These are phyloP conservation scores for Globisporangium parvum DNA, from an alignment of 352 stramenopile genomes.

Conservation along the genomic window DNA sequence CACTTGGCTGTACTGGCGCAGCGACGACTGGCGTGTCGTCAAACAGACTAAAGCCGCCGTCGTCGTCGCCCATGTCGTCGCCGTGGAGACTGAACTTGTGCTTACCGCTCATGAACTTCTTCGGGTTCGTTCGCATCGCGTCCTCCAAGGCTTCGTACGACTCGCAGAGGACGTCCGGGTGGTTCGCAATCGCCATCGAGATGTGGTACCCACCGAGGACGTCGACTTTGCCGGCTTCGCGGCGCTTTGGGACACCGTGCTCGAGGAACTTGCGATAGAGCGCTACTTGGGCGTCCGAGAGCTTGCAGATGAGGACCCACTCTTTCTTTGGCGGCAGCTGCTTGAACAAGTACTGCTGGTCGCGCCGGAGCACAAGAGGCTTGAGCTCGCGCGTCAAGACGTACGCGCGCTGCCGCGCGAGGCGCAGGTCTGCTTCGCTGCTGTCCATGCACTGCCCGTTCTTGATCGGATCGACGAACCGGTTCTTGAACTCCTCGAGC, in stretches of 20 bases:
- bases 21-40: slow-evolving; percentile 2
- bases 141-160: slow-evolving; percentile 61
- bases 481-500: slow-evolving; percentile 86
- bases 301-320: slow-evolving; percentile 80
- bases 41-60: slow-evolving; percentile 36
- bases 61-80: slow-evolving; percentile 53
- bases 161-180: slow-evolving; percentile 77
- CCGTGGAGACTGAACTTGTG: slow-evolving; percentile 23
- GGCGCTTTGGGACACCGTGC: slow-evolving; percentile 49
- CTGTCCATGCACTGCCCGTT: slow-evolving; percentile 84
- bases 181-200: slow-evolving; percentile 84
- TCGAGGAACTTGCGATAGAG: slow-evolving; percentile 75
- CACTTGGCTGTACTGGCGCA: slow-evolving; percentile 1
- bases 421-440: slow-evolving; percentile 51
- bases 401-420: slow-evolving; percentile 71
- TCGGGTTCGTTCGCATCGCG: slow-evolving; percentile 28
- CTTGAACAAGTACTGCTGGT: slow-evolving; percentile 78
- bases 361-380: slow-evolving; percentile 76
- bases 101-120: slow-evolving; percentile 25
- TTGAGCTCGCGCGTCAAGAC: slow-evolving; percentile 81
- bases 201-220: slow-evolving; percentile 85
- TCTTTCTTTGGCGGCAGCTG: slow-evolving; percentile 87
- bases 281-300: slow-evolving; percentile 63
- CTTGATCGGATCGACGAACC: slow-evolving; percentile 86
- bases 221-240: slow-evolving; percentile 37